Percentiles rank a stretch among this genome's conserved stretches.
Conservation (phyloP, 2,329 filamentous ascomycete genomes). For the Talaromyces amestolkiae region DNA sequence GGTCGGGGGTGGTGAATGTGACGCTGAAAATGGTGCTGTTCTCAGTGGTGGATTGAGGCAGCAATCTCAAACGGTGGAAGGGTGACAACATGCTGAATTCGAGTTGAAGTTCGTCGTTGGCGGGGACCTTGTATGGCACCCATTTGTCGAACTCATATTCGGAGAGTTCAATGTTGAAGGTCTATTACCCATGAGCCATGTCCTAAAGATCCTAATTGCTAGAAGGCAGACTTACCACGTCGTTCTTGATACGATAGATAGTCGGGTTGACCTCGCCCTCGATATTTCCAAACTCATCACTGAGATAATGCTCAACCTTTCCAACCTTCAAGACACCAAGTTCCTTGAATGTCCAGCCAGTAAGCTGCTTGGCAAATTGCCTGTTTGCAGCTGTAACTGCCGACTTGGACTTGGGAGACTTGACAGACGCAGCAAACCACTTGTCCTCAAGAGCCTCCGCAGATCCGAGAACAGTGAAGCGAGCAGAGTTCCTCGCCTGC, state of each 20-base stretch:
- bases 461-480: slow-evolving; percentile 80
- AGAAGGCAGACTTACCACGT: slow-evolving; percentile 67
- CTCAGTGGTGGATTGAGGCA: slow-evolving; percentile 55
- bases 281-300: slow-evolving; percentile 52
- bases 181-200: slow-evolving; percentile 47
- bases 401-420: slow-evolving; percentile 53
- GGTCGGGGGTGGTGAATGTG: slow-evolving; percentile 82
- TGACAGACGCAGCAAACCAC: slow-evolving; percentile 82
- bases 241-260: slow-evolving; percentile 94
- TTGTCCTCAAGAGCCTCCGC: slow-evolving; percentile 82
- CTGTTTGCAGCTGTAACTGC: slow-evolving; percentile 69
- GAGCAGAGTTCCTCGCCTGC: slow-evolving; percentile 90
- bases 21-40: slow-evolving; percentile 71
- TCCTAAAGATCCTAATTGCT: no score
- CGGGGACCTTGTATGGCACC: slow-evolving; percentile 68
- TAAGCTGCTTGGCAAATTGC: slow-evolving; percentile 78
- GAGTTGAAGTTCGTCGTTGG: slow-evolving; percentile 76
- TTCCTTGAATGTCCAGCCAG: slow-evolving; percentile 97
- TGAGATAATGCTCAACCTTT: slow-evolving; percentile 71
- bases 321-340: slow-evolving; percentile 83
- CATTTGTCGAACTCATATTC: slow-evolving; percentile 77
- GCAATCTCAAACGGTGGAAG: slow-evolving; percentile 82
- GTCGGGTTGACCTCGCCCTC: slow-evolving; percentile 64
- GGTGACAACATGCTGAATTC: slow-evolving; percentile 99
- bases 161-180: slow-evolving; percentile 83